Evolutionary conservation across 2,329 filamentous ascomycete genomes (phyloP).

Genomic region (Fusarium staphyleae): DNA sequence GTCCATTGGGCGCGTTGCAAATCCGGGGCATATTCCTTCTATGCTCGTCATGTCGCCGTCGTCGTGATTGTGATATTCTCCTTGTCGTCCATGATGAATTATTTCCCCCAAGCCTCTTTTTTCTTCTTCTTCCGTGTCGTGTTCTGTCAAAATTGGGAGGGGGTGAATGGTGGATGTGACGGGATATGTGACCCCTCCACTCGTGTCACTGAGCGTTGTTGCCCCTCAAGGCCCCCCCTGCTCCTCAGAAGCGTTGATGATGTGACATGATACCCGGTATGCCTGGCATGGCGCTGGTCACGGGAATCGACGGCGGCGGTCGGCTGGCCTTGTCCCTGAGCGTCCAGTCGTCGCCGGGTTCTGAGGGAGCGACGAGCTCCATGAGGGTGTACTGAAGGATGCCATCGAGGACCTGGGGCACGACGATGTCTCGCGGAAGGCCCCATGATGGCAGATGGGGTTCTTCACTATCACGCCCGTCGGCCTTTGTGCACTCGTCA

Average conservation of each 20-base stretch:
- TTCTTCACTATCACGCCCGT: conserved; percentile 56
- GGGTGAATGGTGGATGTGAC: too few species aligned
- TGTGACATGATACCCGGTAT: conserved; percentile 38
- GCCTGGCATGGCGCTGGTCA: conserved; percentile 42
- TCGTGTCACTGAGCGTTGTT: conserved; percentile 20
- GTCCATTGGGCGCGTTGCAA: conserved; percentile 37
- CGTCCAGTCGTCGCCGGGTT: conserved; percentile 49
- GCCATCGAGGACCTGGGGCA: conserved; percentile 55
- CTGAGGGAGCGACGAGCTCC: conserved; percentile 52
- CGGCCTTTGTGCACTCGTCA: conserved; percentile 52
- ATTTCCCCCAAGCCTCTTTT: background rate
- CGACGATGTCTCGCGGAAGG: conserved; percentile 52
- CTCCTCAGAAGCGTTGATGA: conserved; percentile 36
- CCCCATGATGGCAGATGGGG: conserved; percentile 39
- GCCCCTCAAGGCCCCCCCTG: conserved; percentile 18
- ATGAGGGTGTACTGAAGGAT: conserved; percentile 57
- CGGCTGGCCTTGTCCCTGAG: conserved; percentile 45
- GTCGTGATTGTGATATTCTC: too few species aligned
- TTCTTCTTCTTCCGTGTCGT: conserved; percentile 16
- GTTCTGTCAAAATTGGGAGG: conserved; percentile 10
- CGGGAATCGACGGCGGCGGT: conserved; percentile 41
- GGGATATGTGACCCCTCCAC: conserved; percentile 10
- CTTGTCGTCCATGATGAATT: too few species aligned
- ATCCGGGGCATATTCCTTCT: conserved; percentile 9
- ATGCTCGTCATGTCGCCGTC: too few species aligned